Evolutionary conservation across 1,284 basidiomycete species (phyloP), one percentile per base, ranked within the genome.

Genomic region (Bondarzewia mesenterica): DNA sequence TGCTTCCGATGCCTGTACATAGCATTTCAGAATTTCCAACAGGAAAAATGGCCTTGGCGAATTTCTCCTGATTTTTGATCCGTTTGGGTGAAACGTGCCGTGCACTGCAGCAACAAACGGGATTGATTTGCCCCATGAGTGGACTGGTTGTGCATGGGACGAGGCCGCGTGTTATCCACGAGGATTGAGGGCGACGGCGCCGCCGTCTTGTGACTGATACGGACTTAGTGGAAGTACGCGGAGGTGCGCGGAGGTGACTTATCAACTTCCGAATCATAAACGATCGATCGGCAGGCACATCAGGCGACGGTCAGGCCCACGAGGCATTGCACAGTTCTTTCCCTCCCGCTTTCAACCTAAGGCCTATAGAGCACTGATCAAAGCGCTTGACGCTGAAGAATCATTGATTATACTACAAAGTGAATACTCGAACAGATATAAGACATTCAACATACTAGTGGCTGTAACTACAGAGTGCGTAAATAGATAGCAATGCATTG

Each of bases 391-490:
- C n/a, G 10, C 29, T n/a, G 12, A 10, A n/a, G n/a, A 32, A n/a
- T 12, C 29, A 32, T 12, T 12, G 12, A 32, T 32, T 12, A 32
- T 32, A 12, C 22, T 36, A 38, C 39, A 41, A 26, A 21, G 22
- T 46, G 36, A 20, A 37, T 37, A 46, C 15, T 46, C 35, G 20
- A 46, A 46, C 44, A 46, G 26, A 46, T 46, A 46, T 46, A 46
- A 46, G 36, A 38, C 44, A 46, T 25, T 46, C 26, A 36, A 46
- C 44, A 46, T 46, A 29, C 10, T 12, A 25, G 26, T 46, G n/a
- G 8, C 25, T 46, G 35, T 46, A 32, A n/a, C 29, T 36, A 46
- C 44, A 46, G 43, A 44, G 36, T 37, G 44, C 44, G 36, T 46
- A 36, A n/a, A 46, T 46, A 38, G 44, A 46, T 46, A 46, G 36